Conservation (phyloP, 2,329 filamentous ascomycete species). For the Alternaria brassicicola region DNA sequence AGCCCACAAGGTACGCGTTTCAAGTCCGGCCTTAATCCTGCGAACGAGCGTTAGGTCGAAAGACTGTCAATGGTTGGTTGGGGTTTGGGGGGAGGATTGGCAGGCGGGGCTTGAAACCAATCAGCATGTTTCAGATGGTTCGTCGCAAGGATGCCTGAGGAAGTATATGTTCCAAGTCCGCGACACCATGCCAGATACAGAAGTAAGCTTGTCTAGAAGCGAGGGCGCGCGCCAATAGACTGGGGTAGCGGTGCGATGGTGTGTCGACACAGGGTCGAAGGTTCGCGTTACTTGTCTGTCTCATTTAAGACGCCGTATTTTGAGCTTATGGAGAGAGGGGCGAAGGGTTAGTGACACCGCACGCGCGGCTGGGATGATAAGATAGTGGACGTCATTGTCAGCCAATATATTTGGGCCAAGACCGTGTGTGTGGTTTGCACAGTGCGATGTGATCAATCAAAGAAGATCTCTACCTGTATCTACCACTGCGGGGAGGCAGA, state of each 20-base stretch:
- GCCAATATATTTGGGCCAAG: no score
- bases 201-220: not conserved
- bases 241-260: not conserved
- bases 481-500: not conserved
- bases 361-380: no score
- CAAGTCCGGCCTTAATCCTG: not conserved
- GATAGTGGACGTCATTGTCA: no score
- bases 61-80: conserved; percentile 6
- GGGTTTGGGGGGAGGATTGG: not conserved
- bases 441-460: no score
- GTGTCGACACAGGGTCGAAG: not conserved
- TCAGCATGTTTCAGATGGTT: conserved; percentile 9
- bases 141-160: conserved; percentile 1
- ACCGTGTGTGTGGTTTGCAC: no score
- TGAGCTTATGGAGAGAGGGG: no score
- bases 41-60: not conserved
- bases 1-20: not conserved
- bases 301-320: no score
- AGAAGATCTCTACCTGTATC: no score
- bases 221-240: not conserved
- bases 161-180: conserved; percentile 7
- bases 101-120: conserved; percentile 2
- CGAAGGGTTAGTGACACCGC: no score
- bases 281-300: not conserved
- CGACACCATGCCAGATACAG: conserved; percentile 6